Conservation (phyloP, 257 asterid genomes). For the Nicotiana paniculata region DNA sequence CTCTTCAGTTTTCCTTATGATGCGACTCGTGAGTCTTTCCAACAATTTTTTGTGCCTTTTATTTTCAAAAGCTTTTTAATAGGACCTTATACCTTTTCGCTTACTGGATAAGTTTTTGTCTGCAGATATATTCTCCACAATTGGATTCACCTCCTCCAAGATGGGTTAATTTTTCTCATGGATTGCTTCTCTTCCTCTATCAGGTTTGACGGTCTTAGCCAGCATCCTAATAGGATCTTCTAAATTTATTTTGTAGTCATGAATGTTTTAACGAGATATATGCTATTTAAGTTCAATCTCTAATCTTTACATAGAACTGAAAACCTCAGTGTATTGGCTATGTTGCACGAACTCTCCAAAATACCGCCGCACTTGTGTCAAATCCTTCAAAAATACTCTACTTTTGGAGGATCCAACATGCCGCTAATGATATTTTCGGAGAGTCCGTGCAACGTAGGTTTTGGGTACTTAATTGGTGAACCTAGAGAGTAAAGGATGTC, state of each 20-base stretch:
- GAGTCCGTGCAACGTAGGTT: not conserved
- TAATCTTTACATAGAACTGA: not conserved
- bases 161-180: too few species aligned
- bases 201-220: too few species aligned
- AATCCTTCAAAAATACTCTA: too few species aligned
- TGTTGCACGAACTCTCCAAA: too few species aligned
- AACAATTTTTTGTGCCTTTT: not conserved
- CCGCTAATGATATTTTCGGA: too few species aligned
- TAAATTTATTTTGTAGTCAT: not conserved
- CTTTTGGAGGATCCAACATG: too few species aligned
- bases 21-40: not conserved
- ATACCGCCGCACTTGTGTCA: too few species aligned
- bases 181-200: too few species aligned
- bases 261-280: not conserved
- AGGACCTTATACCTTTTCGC: constrained; percentile 2
- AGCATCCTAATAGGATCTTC: too few species aligned
- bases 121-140: constrained; percentile 82
- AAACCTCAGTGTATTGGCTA: too few species aligned
- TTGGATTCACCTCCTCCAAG: constrained; percentile 29
- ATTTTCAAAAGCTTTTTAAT: not conserved
- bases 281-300: not conserved
- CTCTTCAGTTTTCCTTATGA: not conserved
- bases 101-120: constrained; percentile 10
- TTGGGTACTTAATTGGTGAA: not conserved
- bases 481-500: not conserved